Evolutionary conservation across 1,139 yeast genomes (phyloP).

Genomic region (Geotrichum phurueaensis): DNA sequence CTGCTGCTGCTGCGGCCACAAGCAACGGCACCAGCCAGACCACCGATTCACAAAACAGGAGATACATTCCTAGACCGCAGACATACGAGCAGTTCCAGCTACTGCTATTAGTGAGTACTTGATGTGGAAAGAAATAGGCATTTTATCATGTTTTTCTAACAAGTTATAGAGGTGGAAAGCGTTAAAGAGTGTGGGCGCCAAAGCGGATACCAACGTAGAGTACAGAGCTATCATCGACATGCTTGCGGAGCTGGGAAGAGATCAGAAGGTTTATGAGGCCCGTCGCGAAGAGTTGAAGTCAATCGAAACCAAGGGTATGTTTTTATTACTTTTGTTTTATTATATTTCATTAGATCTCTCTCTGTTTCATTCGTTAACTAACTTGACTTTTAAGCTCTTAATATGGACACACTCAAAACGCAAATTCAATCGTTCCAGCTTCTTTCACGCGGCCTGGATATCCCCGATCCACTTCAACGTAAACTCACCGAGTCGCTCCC

Average conservation of each 20-base stretch:
- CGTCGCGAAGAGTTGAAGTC: slow-evolving; percentile 13
- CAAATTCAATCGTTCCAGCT: slow-evolving; percentile 75
- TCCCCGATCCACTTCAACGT: slow-evolving; percentile 46
- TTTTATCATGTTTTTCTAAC: neutral
- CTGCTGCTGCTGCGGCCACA: neutral
- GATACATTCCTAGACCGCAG: slow-evolving; percentile 27
- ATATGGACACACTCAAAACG: slow-evolving; percentile 48
- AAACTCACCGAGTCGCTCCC: slow-evolving; percentile 29
- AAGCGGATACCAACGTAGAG: slow-evolving; percentile 33
- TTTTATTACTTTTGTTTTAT: neutral
- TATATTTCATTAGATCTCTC: neutral
- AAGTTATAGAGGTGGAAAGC: slow-evolving; percentile 37
- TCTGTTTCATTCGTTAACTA: slow-evolving; percentile 5
- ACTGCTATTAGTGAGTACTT: slow-evolving; percentile 31
- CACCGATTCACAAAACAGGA: neutral
- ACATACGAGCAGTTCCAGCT: slow-evolving; percentile 35
- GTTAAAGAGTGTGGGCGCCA: slow-evolving; percentile 33
- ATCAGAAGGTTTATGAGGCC: slow-evolving; percentile 21
- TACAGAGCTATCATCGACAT: slow-evolving; percentile 34
- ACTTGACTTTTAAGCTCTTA: slow-evolving; percentile 30
- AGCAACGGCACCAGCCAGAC: neutral
- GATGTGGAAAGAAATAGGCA: neutral
- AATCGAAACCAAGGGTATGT: neutral
- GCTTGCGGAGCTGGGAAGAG: slow-evolving; percentile 30
- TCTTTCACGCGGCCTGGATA: slow-evolving; percentile 67